These are phyloP conservation scores for Spirogloea muscicola DNA, from an alignment of 139 green algal genomes.

Conservation along the genomic window DNA sequence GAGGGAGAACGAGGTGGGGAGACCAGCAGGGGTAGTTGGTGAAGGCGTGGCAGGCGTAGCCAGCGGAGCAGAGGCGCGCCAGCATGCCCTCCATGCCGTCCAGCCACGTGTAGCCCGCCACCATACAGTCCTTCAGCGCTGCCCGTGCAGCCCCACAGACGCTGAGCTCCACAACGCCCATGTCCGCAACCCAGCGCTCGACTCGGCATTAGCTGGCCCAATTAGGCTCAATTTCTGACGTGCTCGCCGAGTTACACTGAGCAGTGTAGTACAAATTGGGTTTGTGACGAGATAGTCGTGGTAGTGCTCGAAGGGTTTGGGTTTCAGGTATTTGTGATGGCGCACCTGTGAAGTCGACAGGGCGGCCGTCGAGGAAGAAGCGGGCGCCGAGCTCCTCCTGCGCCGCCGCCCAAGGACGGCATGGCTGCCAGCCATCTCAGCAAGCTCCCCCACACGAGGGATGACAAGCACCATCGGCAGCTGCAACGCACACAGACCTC, in stretches of 20 bases:
- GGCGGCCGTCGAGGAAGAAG: constrained; percentile 76
- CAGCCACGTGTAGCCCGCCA: constrained; percentile 68
- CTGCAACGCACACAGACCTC: constrained; percentile 51
- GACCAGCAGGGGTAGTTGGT: constrained; percentile 79
- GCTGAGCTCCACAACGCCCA: too few relatives aligned
- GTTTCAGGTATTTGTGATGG: too few relatives aligned
- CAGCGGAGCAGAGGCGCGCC: constrained; percentile 49
- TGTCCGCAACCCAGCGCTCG: too few relatives aligned
- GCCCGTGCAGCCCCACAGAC: too few relatives aligned
- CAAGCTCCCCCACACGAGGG: too few relatives aligned
- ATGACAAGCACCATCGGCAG: neutral
- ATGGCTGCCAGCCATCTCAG: too few relatives aligned
- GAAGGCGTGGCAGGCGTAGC: constrained; percentile 66
- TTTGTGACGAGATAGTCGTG: too few relatives aligned
- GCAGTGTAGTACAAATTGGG: too few relatives aligned
- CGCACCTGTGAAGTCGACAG: constrained; percentile 60
- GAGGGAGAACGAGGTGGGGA: neutral
- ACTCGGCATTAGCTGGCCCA: too few relatives aligned
- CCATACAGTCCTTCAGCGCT: constrained; percentile 42
- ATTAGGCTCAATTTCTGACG: too few relatives aligned
- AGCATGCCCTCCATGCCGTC: constrained; percentile 76
- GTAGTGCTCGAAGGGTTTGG: too few relatives aligned
- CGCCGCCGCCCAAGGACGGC: neutral
- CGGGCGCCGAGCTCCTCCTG: constrained; percentile 60
- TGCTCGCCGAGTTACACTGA: too few relatives aligned